Evolutionary conservation across 371 early-diverging fungal genomes (phyloP), one percentile per base, ranked within the genome.

Genomic region (Circinella umbellata): DNA sequence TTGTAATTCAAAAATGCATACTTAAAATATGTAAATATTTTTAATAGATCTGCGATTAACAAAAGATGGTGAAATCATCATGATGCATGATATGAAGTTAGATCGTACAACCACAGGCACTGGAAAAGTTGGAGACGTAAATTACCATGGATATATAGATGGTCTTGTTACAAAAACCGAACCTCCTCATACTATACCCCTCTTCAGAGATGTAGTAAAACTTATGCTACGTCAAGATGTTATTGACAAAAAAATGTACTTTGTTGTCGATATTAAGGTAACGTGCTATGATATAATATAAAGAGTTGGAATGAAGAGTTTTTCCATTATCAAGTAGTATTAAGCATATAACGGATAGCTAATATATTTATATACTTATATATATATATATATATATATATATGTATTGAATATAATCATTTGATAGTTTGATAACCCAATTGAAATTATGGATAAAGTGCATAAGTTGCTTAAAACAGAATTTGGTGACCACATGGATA

Each of bases 191-290:
- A 76, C 82, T 18, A 82, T 91, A 53, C 84, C 91, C 34, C 76
- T 80, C 47, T 81, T 90, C 38, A 66, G 73, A n/a, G 89, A 91
- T 49, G 87, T 91, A 0, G 72, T 91, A 7, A 79, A 87, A 6
- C 77, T 87, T 51, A 68, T 91, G 59, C 76, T 82, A 4, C 76
- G 74, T 15, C 72, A 74, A 14, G 80, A 90, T 15, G 79, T 79
- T 14, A 76, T 75, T 46, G 74, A 77, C 42, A 73, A 66, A 10
- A 73, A 88, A 15, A 77, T 84, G 8, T 88, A 83, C 65, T 79
- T 86, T 76, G 83, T 89, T 68, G 72, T 91, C 54, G 91, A 91
- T 70, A 89, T 91, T 74, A 90, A 89, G 86, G 89, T 88, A 69
- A 42, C 49, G 69, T 34, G 35, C 47, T 3, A 15, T n/a, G 1